Evolutionary conservation across 2,329 filamentous ascomycete species (phyloP).

Genomic region (Clarireedia homoeocarpa): DNA sequence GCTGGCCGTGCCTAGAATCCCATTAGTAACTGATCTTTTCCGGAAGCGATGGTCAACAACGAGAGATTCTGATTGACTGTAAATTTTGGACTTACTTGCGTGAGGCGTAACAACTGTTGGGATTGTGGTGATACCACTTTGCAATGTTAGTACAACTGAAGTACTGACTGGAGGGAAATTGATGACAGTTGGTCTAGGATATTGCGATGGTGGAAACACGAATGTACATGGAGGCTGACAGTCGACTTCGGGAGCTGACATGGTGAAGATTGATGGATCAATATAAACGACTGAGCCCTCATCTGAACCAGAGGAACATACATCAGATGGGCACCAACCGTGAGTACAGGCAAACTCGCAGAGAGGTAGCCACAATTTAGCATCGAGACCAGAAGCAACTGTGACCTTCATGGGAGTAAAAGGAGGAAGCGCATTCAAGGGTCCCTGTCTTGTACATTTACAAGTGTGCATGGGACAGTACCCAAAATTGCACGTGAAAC

Average conservation of each 20-base stretch:
- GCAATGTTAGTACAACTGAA: background rate
- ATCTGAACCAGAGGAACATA: background rate
- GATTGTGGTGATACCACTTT: background rate
- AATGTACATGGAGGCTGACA: background rate
- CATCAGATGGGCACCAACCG: background rate
- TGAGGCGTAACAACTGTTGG: background rate
- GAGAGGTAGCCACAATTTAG: background rate
- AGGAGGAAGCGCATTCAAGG: background rate
- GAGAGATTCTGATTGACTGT: too few relatives aligned
- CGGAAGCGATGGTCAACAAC: too few relatives aligned
- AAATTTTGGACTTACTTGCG: background rate
- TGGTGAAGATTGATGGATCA: background rate
- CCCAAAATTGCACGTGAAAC: conserved; percentile 2
- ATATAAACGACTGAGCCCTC: background rate
- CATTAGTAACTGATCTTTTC: background rate
- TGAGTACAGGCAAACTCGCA: background rate
- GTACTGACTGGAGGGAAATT: background rate
- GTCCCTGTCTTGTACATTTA: background rate
- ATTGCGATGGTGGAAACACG: background rate
- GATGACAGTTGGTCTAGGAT: background rate
- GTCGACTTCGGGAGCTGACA: background rate
- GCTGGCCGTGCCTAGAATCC: too few relatives aligned
- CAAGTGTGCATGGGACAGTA: background rate
- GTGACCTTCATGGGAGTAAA: background rate
- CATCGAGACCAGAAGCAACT: background rate